These are phyloP conservation scores for Phytopythium litorale DNA, from an alignment of 352 stramenopile genomes.

Conservation along the genomic window DNA sequence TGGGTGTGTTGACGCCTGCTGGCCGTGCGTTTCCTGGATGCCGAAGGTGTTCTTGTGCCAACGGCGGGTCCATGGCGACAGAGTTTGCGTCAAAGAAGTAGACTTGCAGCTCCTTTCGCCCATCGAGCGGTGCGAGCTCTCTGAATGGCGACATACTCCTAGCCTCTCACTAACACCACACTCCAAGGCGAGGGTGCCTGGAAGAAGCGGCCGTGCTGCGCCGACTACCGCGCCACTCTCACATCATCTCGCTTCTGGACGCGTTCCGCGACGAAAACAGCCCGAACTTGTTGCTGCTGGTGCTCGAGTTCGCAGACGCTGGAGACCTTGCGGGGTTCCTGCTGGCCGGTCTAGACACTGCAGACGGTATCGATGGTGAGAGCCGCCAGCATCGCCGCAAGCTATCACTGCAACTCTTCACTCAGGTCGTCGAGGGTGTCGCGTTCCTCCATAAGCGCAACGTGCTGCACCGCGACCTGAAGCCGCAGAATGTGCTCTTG, in stretches of 20 bases:
- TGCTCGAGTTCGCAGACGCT: conserved; percentile 66
- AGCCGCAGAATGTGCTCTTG: conserved; percentile 83
- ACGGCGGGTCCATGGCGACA: conserved; percentile 13
- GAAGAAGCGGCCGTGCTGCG: conserved; percentile 41
- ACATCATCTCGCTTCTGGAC: conserved; percentile 59
- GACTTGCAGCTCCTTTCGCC: conserved; percentile 41
- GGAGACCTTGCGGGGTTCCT: conserved; percentile 57
- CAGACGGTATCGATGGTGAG: neutral
- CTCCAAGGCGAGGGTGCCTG: conserved; percentile 19
- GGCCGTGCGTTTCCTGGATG: neutral
- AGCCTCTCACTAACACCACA: neutral
- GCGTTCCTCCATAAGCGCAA: conserved; percentile 49
- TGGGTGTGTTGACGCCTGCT: neutral
- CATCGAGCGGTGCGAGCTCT: conserved; percentile 27
- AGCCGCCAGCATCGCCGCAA: conserved; percentile 7
- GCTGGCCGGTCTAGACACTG: conserved; percentile 1
- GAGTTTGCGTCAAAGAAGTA: conserved; percentile 57
- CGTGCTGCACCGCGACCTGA: conserved; percentile 85
- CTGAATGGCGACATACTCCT: neutral
- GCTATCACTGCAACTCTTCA: conserved; percentile 27
- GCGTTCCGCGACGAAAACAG: conserved; percentile 35
- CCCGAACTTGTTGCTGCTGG: conserved; percentile 31
- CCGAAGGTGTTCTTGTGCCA: conserved; percentile 42
- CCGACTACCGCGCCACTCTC: conserved; percentile 38
- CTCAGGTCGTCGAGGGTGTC: conserved; percentile 86